Evolutionary conservation across 352 stramenopile species (phyloP).

Genomic region (Aphanomyces invadans): DNA sequence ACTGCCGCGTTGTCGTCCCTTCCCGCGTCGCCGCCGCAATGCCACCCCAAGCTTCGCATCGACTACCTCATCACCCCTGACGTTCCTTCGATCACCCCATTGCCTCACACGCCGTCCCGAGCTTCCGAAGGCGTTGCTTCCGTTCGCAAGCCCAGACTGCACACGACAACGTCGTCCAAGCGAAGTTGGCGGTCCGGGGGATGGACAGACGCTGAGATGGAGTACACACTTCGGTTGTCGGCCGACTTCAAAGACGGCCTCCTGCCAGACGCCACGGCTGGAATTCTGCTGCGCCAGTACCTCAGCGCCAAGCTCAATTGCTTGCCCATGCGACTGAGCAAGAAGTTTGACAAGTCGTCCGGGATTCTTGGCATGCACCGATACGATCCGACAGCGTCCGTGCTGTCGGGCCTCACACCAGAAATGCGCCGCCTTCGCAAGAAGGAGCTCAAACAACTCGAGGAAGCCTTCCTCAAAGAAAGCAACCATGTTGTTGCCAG

Average conservation of each 20-base stretch:
- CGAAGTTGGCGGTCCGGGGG: not conserved
- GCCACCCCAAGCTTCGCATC: not conserved
- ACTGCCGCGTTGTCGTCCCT: not conserved
- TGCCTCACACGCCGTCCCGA: not conserved
- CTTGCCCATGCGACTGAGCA: slow-evolving; percentile 21
- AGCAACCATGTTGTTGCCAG: not conserved
- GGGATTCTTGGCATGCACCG: slow-evolving; percentile 9
- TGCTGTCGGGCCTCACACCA: slow-evolving; percentile 14
- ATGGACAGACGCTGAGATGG: slow-evolving; percentile 15
- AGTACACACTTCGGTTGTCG: slow-evolving; percentile 22
- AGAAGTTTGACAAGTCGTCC: slow-evolving; percentile 23
- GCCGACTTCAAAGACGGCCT: slow-evolving; percentile 19
- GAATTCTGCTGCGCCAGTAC: slow-evolving; percentile 20
- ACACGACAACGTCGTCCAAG: not conserved
- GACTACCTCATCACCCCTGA: slow-evolving; percentile 1
- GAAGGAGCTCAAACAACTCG: slow-evolving; percentile 21
- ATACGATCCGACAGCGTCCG: slow-evolving; percentile 9
- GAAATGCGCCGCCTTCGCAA: slow-evolving; percentile 5
- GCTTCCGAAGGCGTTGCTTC: not conserved
- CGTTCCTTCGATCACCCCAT: not conserved
- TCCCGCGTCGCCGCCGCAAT: not conserved
- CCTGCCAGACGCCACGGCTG: not conserved
- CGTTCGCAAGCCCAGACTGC: not conserved
- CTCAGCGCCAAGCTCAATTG: slow-evolving; percentile 21
- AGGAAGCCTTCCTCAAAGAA: slow-evolving; percentile 1